Evolutionary conservation across 495 filamentous ascomycete species (phyloP).

Genomic region (Penicillium maclennaniae): DNA sequence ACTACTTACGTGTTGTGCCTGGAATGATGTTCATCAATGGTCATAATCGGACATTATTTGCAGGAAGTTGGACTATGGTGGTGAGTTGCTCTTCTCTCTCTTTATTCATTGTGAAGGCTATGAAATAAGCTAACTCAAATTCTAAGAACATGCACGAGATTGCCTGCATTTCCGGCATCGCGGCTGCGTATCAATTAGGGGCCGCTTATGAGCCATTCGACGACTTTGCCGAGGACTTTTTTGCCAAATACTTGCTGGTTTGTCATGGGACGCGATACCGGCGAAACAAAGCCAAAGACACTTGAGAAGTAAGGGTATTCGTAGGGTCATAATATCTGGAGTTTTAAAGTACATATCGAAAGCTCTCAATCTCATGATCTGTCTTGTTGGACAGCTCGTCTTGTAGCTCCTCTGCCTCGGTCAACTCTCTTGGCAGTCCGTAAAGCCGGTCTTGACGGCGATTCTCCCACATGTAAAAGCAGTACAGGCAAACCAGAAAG

Average conservation of each 20-base stretch:
- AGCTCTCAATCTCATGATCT: constrained; percentile 31
- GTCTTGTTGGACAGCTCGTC: constrained; percentile 30
- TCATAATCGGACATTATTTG: constrained; percentile 62
- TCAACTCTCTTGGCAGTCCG: constrained; percentile 21
- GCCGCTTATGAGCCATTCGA: constrained; percentile 68
- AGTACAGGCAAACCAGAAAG: constrained; percentile 23
- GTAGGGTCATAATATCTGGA: background rate
- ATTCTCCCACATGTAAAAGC: constrained; percentile 25
- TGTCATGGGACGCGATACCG: constrained; percentile 50
- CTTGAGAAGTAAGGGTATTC: constrained; percentile 1
- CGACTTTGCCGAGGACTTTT: constrained; percentile 55
- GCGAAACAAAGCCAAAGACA: constrained; percentile 10
- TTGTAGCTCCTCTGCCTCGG: constrained; percentile 23
- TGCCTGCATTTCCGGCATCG: constrained; percentile 72
- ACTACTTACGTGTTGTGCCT: constrained; percentile 72
- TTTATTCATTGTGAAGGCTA: background rate
- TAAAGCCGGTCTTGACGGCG: constrained; percentile 23
- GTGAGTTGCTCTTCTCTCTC: constrained; percentile 32
- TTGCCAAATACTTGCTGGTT: constrained; percentile 52
- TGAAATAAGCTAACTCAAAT: background rate
- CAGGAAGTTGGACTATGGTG: constrained; percentile 75
- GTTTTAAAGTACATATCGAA: constrained; percentile 27
- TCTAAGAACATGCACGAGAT: constrained; percentile 74
- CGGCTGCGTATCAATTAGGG: constrained; percentile 73
- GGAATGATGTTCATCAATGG: constrained; percentile 82